Evolutionary conservation across 768 basidiomycete genomes (phyloP).

Genomic region (Saitozyma sp.): DNA sequence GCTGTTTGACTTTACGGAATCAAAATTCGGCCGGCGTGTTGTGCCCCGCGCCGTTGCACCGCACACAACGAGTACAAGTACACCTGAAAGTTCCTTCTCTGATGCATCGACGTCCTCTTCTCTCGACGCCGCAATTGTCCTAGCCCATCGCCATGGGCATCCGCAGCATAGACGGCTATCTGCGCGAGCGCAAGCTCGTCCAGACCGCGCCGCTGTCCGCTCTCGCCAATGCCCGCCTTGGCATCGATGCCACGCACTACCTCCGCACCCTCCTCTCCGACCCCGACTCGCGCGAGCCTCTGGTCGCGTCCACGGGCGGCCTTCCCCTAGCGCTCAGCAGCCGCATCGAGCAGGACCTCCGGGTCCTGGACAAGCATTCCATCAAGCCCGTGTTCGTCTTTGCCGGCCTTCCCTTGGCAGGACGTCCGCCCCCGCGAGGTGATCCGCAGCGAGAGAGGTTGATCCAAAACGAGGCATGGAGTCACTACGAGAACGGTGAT

Average conservation of each 20-base stretch:
- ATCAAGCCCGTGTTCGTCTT: slow-evolving; percentile 99
- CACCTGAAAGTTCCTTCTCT: no score
- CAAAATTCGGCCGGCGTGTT: no score
- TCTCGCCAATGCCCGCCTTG: slow-evolving; percentile 86
- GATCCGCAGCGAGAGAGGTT: slow-evolving; percentile 38
- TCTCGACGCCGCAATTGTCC: no score
- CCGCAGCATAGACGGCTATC: slow-evolving; percentile 57
- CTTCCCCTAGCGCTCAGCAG: slow-evolving; percentile 79
- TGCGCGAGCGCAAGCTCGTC: slow-evolving; percentile 82
- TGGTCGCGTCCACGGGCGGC: slow-evolving; percentile 92
- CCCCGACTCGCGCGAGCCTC: slow-evolving; percentile 79
- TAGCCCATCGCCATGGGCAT: slow-evolving; percentile 41
- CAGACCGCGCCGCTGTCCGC: slow-evolving; percentile 77
- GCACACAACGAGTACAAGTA: no score
- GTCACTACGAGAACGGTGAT: slow-evolving; percentile 86
- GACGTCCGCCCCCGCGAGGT: slow-evolving; percentile 67
- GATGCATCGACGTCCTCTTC: no score
- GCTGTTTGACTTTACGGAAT: no score
- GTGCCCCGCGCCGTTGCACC: no score
- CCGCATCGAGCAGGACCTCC: slow-evolving; percentile 82
- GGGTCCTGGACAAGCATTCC: slow-evolving; percentile 79
- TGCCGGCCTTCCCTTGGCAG: slow-evolving; percentile 77
- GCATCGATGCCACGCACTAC: slow-evolving; percentile 94
- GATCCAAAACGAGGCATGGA: slow-evolving; percentile 70
- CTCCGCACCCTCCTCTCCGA: slow-evolving; percentile 66